Base-by-base conservation (phyloP, 2,329 filamentous ascomycete species). In the Pseudogymnoascus sp. region DNA sequence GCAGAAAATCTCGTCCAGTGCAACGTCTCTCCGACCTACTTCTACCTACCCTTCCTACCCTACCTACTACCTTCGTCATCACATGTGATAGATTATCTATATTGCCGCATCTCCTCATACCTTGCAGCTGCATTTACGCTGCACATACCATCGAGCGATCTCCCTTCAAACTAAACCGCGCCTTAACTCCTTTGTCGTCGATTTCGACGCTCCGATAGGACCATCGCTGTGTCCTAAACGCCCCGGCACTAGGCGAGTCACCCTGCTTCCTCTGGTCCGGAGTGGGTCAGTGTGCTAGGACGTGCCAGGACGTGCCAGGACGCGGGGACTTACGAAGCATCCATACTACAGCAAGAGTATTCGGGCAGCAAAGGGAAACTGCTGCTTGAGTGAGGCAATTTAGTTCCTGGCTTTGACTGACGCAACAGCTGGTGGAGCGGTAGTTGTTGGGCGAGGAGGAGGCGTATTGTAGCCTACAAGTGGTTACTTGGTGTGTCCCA, bases 251-350 rank as follows among this genome's bases (percentile, higher is more conserved):
- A 53, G 47, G 47, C 47, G n/a, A 53, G 47, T 19, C 47, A 53
- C 47, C 47, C 47, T 53, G 47, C 47, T 53, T 53, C 47, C 47
- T 53, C 47, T 53, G 47, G 47, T 53, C 47, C 47, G 47, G 23
- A 53, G 47, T 53, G 47, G 47, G 47, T 53, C 47, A 53, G 26
- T 31, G 21, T 26, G 21, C 42, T 21, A 47, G 21, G 21, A 26
- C 42, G 23, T 53, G 47, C 47, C 47, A 53, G 47, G 47, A 53
- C 47, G 47, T 53, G 44, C 44, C 44, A 50, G 26, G 23, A 31
- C 23, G 4, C n/a, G 21, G 26, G 26, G 23, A 31, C 26, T 17
- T 28, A 53, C 47, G 26, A 53, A 53, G 26, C 10, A 53, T 53
- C 26, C 26, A 31, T 53, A 31, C 47, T 53, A 53, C 47, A 53